Base-by-base conservation (phyloP, 2,329 filamentous ascomycete species). In the Cladosporium cucumerinum region DNA sequence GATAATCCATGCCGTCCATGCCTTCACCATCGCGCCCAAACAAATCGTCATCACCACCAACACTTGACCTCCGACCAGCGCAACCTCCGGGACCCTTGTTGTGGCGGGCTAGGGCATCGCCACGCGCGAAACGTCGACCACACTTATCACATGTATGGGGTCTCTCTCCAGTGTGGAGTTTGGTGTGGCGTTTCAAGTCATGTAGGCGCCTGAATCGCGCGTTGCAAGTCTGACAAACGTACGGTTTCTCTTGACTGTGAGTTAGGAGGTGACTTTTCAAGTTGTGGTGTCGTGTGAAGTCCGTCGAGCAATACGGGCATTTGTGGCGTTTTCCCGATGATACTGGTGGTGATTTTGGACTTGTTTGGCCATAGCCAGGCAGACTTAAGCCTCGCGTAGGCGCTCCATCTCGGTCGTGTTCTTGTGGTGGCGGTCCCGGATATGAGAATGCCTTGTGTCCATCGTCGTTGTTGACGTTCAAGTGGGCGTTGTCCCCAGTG, bases 171-270 rank as follows among this genome's bases (percentile, higher is more conserved):
- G 94, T 98, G 75, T 99, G 95, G 25, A 99, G 85, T 79, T 99
- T 99, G 69, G 90, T 93, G 76, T 99, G 95, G 48, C 95, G 88
- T 81, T 99, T 99, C 69, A 99, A 80, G 74, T 99, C 95, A 75
- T 99, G 95, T 60, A 98, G 83, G 68, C 95, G 88, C 63, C 95
- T 87, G 78, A 99, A 99, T 61, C 94, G 88, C 77, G 95, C 91
- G 71, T 94, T 87, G 76, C 95, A 99, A n/a, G 91, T 92, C 67
- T 92, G 89, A 75, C 95, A 99, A 30, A 95, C 87, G 74, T 95
- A 99, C 0, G 95, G 95, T 79, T 99, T 99, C 78, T 99, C 95
- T 82, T 99, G 94, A 73, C 93, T 97, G 78, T 98, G 95, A 0
- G 95, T 98, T 75, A 99, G 86, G 65, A 99, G 85, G 80, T 99